Base-by-base conservation (phyloP, 2,329 filamentous ascomycete genomes). In the Cladosporium oxysporum region DNA sequence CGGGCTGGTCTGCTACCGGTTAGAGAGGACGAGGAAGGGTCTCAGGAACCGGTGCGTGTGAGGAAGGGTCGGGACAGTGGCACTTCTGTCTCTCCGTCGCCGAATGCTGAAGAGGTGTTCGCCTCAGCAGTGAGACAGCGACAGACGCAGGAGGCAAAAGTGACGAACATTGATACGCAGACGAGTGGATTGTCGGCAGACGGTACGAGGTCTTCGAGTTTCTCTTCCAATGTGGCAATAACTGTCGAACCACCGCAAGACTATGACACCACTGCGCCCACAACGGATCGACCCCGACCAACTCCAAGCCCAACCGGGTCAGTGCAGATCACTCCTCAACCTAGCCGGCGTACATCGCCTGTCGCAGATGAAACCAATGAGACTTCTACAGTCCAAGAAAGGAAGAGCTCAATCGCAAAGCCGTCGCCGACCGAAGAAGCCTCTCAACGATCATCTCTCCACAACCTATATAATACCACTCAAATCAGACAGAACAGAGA, bases 401-500 rank as follows among this genome's bases (percentile, higher is more conserved):
- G 63, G 44, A 55, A 65, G 16, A 65, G 33, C 31, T 60, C 55
- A 2, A 65, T 65, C 18, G 49, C 58, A 12, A 65, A 65, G 16
- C 33, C 37, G 10, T 53, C 55, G 14, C 55, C 47, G 29, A 33
- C 26, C 18, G 58, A 60, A 28, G 35, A 28, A 1, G n/a, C 31
- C 26, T 65, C 63, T 12, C 44, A 31, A 33, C 28, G 44, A 26
- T 65, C 63, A 44, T 65, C 63, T 8, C 41, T 41, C 41, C 21
- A 60, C 23, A 59, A 52, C 28, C 31, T 33, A n/a, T 33, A 31
- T 18, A 58, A 64, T 62, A 74, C 73, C 21, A 71, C 72, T 6
- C 71, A 75, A 18, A 71, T 73, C n/a, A 69, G 73, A 10, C 66
- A 67, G 35, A 73, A 73, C 57, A 74, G 72, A 50, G 73, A 77